Base-by-base conservation (phyloP, 1,139 yeast species). In the Hyphopichia burtonii region DNA sequence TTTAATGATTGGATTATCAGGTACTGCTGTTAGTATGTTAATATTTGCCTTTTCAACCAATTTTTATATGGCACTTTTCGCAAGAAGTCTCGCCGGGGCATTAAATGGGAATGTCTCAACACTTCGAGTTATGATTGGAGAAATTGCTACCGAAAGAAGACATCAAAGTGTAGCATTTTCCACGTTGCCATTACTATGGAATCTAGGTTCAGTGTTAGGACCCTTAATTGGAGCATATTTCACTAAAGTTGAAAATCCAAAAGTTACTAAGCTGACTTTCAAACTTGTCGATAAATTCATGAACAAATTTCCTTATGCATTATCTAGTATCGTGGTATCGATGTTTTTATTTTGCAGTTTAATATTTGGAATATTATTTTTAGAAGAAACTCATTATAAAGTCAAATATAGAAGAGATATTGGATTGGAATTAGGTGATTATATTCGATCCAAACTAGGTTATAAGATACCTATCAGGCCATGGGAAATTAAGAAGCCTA, bases 81-180 rank as follows among this genome's bases (percentile, higher is more conserved):
- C 86, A 0, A 64, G 86, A 50, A 58, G 73, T 20, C 51, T 76
- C 25, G 73, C 78, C 57, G 87, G 87, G 0, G 64, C 78, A 15
- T 61, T 81, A 31, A 82, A 82, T 55, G 86, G 86, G 4, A 82
- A 81, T 51, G 76, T 80, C 9, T 80, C 84, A 0, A 84, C 82
- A 4, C 58, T 81, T 38, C 63, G 87, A 51, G 82, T 86, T 0
- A 61, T 73, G 38, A 67, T 82, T 38, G 86, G 86, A 1, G 87
- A 82, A 55, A 64, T 78, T 19, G 83, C 83, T 8, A 68, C 61
- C 1, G 78, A 80, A 44, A 68, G 78, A 44, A 64, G 66, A 38
- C 85, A 82, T 53, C 86, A 81, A 54, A 82, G 84, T 2, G 48
- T 80, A n/a, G 86, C 85, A 2, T 80, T 82, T 55, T 70, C 82